Evolutionary conservation across 192 early-diverging fungal genomes (phyloP).

Genomic region (Lunasporangiospora selenospora): DNA sequence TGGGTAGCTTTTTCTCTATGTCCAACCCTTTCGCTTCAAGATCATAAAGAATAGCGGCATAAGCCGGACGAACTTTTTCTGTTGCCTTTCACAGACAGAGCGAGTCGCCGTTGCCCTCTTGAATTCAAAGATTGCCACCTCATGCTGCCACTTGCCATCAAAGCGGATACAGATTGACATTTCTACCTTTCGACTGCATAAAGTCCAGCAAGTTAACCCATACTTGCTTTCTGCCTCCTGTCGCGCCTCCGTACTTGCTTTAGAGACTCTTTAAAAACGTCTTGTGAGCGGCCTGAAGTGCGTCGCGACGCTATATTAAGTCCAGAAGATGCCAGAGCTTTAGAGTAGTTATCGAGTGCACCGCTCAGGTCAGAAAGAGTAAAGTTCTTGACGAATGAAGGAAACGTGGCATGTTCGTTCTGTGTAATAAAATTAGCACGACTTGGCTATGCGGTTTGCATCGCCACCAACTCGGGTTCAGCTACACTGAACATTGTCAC

Average conservation of each 20-base stretch:
- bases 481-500: constrained; percentile 1
- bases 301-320: too few species aligned
- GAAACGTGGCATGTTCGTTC: constrained; percentile 21
- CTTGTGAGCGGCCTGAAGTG: too few species aligned
- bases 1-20: constrained; percentile 9
- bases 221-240: constrained; percentile 8
- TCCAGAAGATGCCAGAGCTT: too few species aligned
- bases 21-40: constrained; percentile 16
- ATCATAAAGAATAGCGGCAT: constrained; percentile 11
- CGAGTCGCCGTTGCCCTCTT: constrained; percentile 5
- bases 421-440: constrained; percentile 6
- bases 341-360: constrained; percentile 7
- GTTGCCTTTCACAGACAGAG: constrained; percentile 16
- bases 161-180: constrained; percentile 6
- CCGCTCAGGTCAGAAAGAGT: constrained; percentile 15
- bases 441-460: constrained; percentile 9
- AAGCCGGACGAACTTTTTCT: constrained; percentile 5
- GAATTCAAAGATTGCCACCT: constrained; percentile 14
- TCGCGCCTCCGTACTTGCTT: constrained; percentile 1
- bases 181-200: constrained; percentile 9
- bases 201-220: constrained; percentile 1
- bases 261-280: constrained; percentile 7
- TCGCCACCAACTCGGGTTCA: constrained; percentile 36
- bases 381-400: constrained; percentile 30
- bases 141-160: constrained; percentile 3